A percentile compares a stretch with the other conserved stretches of the same genome.
Evolutionary conservation across 2,329 filamentous ascomycete genomes (phyloP).

Genomic region (Sarocladium kiliense): DNA sequence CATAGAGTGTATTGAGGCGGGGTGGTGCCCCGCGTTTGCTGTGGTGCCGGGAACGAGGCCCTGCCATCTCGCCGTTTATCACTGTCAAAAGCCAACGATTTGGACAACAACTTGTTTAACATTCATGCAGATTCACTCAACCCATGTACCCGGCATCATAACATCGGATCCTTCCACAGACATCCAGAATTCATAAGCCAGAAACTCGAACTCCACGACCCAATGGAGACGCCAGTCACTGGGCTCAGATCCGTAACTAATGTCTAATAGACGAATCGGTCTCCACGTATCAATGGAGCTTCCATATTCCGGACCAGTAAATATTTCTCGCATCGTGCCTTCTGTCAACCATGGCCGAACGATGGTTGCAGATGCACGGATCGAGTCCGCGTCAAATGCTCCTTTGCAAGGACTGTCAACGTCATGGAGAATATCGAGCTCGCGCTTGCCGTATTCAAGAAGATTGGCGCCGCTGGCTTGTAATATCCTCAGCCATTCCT

Average conservation of each 20-base stretch:
- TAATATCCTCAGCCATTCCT: slow-evolving; percentile 15
- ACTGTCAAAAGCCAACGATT: no score
- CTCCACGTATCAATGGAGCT: slow-evolving; percentile 12
- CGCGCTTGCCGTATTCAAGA: slow-evolving; percentile 16
- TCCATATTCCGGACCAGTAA: background rate
- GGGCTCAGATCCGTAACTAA: slow-evolving; percentile 12
- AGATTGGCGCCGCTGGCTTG: slow-evolving; percentile 16
- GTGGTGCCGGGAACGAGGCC: no score
- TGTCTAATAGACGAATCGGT: slow-evolving; percentile 17
- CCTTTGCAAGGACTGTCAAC: slow-evolving; percentile 1
- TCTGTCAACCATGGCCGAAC: slow-evolving; percentile 10
- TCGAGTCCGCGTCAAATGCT: slow-evolving; percentile 16
- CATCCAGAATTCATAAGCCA: slow-evolving; percentile 22
- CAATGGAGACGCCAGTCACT: slow-evolving; percentile 20
- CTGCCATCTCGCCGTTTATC: no score
- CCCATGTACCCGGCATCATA: slow-evolving; percentile 22
- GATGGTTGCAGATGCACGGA: slow-evolving; percentile 9
- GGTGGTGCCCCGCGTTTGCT: no score
- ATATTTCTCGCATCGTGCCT: background rate
- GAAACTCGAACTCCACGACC: slow-evolving; percentile 20
- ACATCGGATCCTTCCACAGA: slow-evolving; percentile 12
- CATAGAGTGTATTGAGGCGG: no score
- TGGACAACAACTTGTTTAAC: no score
- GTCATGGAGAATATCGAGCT: slow-evolving; percentile 1
- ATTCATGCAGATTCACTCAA: no score